Conservation (phyloP, 148 eudicot species). For the Salicornia ramosissima region DNA sequence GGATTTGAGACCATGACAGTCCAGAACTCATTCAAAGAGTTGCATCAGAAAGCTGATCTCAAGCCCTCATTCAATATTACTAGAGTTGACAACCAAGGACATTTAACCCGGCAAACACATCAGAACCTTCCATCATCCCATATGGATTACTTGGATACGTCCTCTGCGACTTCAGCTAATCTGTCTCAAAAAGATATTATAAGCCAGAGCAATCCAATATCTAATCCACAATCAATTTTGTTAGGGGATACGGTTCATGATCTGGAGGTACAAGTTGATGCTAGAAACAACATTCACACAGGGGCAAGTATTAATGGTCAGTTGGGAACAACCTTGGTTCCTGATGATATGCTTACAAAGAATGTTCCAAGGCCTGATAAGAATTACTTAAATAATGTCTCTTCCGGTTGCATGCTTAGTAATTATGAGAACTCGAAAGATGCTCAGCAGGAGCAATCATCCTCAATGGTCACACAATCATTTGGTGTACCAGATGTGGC, state of each 20-base stretch:
- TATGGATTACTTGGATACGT: conserved; percentile 82
- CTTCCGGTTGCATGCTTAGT: conserved; percentile 62
- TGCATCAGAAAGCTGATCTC: conserved; percentile 54
- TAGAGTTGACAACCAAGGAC: conserved; percentile 56
- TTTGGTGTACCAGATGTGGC: conserved; percentile 95
- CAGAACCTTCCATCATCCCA: conserved; percentile 48
- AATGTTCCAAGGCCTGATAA: conserved; percentile 49
- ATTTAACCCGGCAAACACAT: conserved; percentile 43
- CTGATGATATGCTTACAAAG: conserved; percentile 54
- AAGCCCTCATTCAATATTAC: conserved; percentile 55
- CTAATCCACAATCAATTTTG: conserved; percentile 55
- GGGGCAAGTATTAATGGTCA: conserved; percentile 44
- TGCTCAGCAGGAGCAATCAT: conserved; percentile 71
- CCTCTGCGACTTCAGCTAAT: conserved; percentile 74
- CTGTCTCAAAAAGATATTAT: conserved; percentile 64
- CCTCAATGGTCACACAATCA: conserved; percentile 87
- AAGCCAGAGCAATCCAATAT: conserved; percentile 41
- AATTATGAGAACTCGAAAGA: conserved; percentile 66
- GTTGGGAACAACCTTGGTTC: conserved; percentile 43
- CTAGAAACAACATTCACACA: conserved; percentile 37
- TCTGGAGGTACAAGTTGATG: conserved; percentile 52
- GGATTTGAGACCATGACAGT: conserved; percentile 47
- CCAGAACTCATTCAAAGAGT: conserved; percentile 42
- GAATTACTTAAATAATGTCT: conserved; percentile 49
- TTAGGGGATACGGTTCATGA: conserved; percentile 57